Conservation (phyloP, 108 stramenopile species). For the Mayamaea pseudoterrestris region DNA sequence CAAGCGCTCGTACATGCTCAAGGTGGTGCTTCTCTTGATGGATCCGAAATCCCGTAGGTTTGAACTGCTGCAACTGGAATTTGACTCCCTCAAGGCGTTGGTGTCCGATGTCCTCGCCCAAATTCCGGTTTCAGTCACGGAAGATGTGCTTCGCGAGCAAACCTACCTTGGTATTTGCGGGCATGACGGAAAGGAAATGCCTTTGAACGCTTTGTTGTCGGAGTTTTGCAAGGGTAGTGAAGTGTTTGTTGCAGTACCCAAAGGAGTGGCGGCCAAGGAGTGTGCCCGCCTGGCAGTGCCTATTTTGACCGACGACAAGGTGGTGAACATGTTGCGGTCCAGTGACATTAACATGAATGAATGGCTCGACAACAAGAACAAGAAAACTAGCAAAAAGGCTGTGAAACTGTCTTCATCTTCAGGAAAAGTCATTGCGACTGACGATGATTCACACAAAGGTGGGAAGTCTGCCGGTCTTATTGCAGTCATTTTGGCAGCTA, state of each 20-base stretch:
- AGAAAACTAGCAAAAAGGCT: constrained; percentile 4
- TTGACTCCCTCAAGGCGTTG: constrained; percentile 52
- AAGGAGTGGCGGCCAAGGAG: constrained; percentile 29
- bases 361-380: constrained; percentile 10
- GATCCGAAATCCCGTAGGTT: constrained; percentile 64
- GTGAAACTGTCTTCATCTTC: no score
- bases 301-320: constrained; percentile 58
- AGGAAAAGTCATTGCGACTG: neutral
- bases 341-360: constrained; percentile 12
- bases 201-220: constrained; percentile 15
- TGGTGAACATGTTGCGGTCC: constrained; percentile 60
- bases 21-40: constrained; percentile 67
- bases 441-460: neutral
- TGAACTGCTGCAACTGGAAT: constrained; percentile 79
- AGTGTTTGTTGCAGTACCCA: constrained; percentile 59
- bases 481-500: constrained; percentile 7
- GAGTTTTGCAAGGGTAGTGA: constrained; percentile 39
- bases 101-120: constrained; percentile 58
- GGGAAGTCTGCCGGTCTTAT: neutral
- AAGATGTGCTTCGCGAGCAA: constrained; percentile 33
- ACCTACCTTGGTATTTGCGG: constrained; percentile 24
- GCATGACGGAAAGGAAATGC: constrained; percentile 15
- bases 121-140: constrained; percentile 52
- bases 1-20: neutral
- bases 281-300: constrained; percentile 44